A percentile compares a stretch with the other conserved stretches of the same genome.
Evolutionary conservation across 192 early-diverging fungal species (phyloP).

Genomic region (Coemansia sp.): DNA sequence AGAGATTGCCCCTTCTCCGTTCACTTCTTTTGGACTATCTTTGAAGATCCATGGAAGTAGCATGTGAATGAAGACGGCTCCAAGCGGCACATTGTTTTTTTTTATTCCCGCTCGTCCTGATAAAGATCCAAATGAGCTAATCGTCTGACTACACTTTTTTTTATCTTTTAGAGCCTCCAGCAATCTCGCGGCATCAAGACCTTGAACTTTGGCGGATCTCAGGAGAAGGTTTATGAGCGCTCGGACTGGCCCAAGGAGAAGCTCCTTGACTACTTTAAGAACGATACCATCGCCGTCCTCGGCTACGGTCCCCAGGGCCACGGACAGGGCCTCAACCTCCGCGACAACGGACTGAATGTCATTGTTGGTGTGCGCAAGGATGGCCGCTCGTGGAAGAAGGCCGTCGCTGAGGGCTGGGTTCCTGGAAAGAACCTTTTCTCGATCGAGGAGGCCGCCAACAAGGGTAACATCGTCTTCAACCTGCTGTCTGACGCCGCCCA

Average conservation of each 20-base stretch:
- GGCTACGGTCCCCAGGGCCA: slow-evolving; percentile 97
- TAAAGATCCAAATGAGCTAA: neutral
- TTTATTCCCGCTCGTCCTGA: slow-evolving; percentile 1
- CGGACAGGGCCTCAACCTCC: slow-evolving; percentile 91
- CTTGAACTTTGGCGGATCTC: slow-evolving; percentile 91
- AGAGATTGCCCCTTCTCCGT: neutral
- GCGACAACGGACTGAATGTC: slow-evolving; percentile 96
- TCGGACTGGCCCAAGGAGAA: slow-evolving; percentile 93
- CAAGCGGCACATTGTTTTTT: neutral
- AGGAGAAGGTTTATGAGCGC: slow-evolving; percentile 94
- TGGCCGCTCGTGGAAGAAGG: slow-evolving; percentile 88
- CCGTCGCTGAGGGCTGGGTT: slow-evolving; percentile 93
- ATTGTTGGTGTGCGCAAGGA: slow-evolving; percentile 92
- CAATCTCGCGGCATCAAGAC: slow-evolving; percentile 87
- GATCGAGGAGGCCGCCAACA: slow-evolving; percentile 87
- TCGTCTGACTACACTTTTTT: neutral
- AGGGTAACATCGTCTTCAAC: slow-evolving; percentile 93
- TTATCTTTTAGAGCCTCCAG: slow-evolving; percentile 28
- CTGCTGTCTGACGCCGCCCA: slow-evolving; percentile 96
- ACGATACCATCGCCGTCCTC: slow-evolving; percentile 91
- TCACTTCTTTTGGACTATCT: neutral
- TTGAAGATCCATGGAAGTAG: slow-evolving; percentile 1
- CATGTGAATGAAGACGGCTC: slow-evolving; percentile 11
- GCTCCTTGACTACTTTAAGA: slow-evolving; percentile 86
- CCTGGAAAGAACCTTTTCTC: slow-evolving; percentile 94